Conservation (phyloP, 805 yeast genomes). For the Sugiyamaella americana region DNA sequence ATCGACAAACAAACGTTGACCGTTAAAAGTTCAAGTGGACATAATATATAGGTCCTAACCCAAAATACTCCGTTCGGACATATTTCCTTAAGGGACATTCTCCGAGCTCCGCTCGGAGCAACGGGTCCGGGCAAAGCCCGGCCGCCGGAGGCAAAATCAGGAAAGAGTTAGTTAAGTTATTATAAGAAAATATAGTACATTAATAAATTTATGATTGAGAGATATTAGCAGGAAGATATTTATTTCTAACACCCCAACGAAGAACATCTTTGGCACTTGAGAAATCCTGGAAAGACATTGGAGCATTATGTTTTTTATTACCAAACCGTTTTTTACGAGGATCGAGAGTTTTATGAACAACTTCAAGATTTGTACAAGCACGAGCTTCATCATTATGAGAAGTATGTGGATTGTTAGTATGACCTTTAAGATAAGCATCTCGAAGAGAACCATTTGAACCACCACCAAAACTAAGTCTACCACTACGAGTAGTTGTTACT, state of each 20-base stretch:
- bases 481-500: constrained; percentile 18
- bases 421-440: constrained; percentile 15
- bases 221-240: constrained; percentile 10
- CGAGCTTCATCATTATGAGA: constrained; percentile 17
- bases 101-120: too few relatives aligned
- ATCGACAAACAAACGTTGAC: too few relatives aligned
- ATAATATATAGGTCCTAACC: too few relatives aligned
- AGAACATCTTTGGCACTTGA: constrained; percentile 21
- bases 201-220: not conserved
- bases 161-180: not conserved
- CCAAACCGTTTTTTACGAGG: constrained; percentile 24
- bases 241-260: constrained; percentile 22
- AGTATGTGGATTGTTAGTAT: not conserved
- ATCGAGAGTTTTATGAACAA: constrained; percentile 20
- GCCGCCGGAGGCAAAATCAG: not conserved
- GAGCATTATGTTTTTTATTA: constrained; percentile 9
- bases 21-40: too few relatives aligned
- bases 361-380: constrained; percentile 19
- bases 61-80: too few relatives aligned
- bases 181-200: not conserved
- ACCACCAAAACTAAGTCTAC: constrained; percentile 20
- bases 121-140: not conserved
- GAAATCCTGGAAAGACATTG: constrained; percentile 24
- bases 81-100: too few relatives aligned
- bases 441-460: constrained; percentile 19